Evolutionary conservation across 768 basidiomycete species (phyloP), one percentile per base, ranked within the genome.

Genomic region (Pulveroboletus sp.): DNA sequence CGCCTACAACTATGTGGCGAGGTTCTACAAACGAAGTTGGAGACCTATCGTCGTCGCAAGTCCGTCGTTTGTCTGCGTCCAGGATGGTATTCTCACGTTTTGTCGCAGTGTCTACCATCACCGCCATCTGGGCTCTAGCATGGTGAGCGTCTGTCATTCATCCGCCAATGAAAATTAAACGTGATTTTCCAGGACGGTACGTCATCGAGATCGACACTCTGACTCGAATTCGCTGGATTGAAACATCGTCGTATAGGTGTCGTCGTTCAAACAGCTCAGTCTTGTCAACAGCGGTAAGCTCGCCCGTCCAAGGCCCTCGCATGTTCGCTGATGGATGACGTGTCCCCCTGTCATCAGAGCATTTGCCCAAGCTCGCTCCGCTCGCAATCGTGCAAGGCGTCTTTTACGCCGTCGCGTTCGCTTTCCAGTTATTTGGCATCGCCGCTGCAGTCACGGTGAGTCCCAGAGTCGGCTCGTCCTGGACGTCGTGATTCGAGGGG

Each of bases 351-450:
- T n/a, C n/a, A n/a, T 71, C 70, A 78, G 66, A 69, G 69, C 22
- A 68, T 66, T 13, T 61, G 68, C 20, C 73, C 70, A 61, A 70
- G 63, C 68, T 89, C 3, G 78, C 73, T 0, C 72, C 74, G 1
- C 70, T 86, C 47, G 76, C 79, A 8, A 74, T 88, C 30, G 75
- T 78, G 2, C 71, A 89, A 45, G 87, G 86, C 3, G 70, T 73
- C 7, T 41, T 86, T 35, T 86, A 81, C 62, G 73, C 78, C 45
- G 67, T 62, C 0, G 70, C 78, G 8, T 72, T 74, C 22, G 71
- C 59, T 1, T 79, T 88, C 36, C 79, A 83, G 39, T 69, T 67
- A 0, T 78, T 80, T 30, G 88, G 86, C 14, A 36, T 85, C 1
- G 59, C 70, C 7, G 78, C 80, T 16, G 78, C 79, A 4, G 44